phyloP scores from a whole-genome alignment of 768 basidiomycete genomes.

The Coprinopsis sp. region DNA sequence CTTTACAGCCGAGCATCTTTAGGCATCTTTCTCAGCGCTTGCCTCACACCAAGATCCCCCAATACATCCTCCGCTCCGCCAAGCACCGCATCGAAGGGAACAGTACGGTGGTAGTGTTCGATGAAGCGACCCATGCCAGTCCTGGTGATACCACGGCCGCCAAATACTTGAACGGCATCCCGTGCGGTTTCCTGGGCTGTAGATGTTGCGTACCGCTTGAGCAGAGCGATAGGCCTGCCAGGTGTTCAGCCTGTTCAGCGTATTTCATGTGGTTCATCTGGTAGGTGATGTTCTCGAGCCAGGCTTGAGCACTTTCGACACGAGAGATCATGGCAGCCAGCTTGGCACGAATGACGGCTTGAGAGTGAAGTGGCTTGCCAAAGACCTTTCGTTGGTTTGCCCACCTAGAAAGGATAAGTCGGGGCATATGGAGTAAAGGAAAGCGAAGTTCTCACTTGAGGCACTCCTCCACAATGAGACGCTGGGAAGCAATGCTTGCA shows the following conservation, averaged over 20 bases:
- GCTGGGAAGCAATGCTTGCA: constrained; percentile 48
- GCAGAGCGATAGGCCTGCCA: constrained; percentile 59
- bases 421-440: background rate
- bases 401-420: constrained; percentile 52
- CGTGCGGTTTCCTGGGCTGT: constrained; percentile 63
- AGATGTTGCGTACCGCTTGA: constrained; percentile 65
- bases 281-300: constrained; percentile 83
- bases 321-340: constrained; percentile 83
- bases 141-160: constrained; percentile 81
- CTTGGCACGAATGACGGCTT: constrained; percentile 85
- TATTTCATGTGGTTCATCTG: constrained; percentile 88
- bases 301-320: constrained; percentile 75
- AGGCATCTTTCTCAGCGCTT: constrained; percentile 69
- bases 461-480: constrained; percentile 69
- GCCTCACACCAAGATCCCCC: constrained; percentile 69
- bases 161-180: constrained; percentile 62
- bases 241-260: constrained; percentile 25
- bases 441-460: constrained; percentile 41
- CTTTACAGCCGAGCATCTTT: constrained; percentile 53
- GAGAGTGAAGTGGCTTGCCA: constrained; percentile 78
- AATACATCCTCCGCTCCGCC: constrained; percentile 69
- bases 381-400: constrained; percentile 80
- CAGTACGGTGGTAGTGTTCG: constrained; percentile 69
- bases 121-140: constrained; percentile 76
- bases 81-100: constrained; percentile 65